phyloP scores from a whole-genome alignment of 2,329 filamentous ascomycete species.

The Graphium sp. region DNA sequence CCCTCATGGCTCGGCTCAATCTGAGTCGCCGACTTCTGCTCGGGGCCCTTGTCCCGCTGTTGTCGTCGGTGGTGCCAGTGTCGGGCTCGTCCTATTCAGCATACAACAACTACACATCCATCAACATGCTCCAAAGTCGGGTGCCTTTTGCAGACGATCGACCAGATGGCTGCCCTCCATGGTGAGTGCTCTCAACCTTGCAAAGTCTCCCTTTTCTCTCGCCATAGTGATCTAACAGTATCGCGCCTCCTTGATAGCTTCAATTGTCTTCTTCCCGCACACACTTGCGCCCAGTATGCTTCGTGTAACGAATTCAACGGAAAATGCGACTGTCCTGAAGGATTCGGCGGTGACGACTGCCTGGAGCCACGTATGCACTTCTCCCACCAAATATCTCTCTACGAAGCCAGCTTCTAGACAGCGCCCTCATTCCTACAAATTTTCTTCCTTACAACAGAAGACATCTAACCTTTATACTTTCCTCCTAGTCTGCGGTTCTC shows the following conservation, averaged over 20 bases:
- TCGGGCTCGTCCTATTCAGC: too few species aligned
- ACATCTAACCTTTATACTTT: background rate
- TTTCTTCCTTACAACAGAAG: slow-evolving; percentile 7
- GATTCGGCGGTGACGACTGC: slow-evolving; percentile 90
- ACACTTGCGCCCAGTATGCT: slow-evolving; percentile 81
- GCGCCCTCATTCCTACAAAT: too few species aligned
- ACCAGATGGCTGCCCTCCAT: slow-evolving; percentile 64
- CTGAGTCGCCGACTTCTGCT: slow-evolving; percentile 19
- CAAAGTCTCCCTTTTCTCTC: background rate
- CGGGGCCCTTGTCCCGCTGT: slow-evolving; percentile 19
- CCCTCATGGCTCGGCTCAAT: slow-evolving; percentile 19
- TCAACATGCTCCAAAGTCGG: slow-evolving; percentile 45
- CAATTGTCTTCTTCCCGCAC: slow-evolving; percentile 91
- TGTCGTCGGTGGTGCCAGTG: slow-evolving; percentile 19
- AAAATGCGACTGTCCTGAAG: slow-evolving; percentile 80
- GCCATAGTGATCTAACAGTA: slow-evolving; percentile 22
- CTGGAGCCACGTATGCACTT: slow-evolving; percentile 50
- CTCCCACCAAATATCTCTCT: too few species aligned
- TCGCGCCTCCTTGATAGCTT: slow-evolving; percentile 44
- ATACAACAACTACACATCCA: slow-evolving; percentile 41
- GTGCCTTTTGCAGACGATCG: slow-evolving; percentile 57
- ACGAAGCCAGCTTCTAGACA: too few species aligned
- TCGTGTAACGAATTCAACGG: slow-evolving; percentile 80
- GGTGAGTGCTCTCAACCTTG: slow-evolving; percentile 28
- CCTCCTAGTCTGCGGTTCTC: slow-evolving; percentile 59